Percentiles rank a stretch among this genome's conserved stretches.
Conservation (phyloP, 1,139 yeast species). For the Yamadazyma triangularis region DNA sequence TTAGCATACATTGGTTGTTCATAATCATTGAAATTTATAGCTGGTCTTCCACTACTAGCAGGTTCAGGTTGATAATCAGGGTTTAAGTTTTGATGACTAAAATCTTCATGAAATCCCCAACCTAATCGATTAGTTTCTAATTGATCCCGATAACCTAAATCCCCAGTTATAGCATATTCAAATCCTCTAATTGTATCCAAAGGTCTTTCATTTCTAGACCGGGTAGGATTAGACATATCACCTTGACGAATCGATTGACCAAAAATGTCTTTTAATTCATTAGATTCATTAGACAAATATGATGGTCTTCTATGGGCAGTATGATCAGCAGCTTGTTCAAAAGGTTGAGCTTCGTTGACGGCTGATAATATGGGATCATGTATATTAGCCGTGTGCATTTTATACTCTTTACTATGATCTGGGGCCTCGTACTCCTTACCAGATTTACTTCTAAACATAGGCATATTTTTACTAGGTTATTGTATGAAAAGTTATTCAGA, state of each 20-base stretch:
- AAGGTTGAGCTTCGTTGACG: constrained; percentile 93
- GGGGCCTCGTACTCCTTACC: constrained; percentile 27
- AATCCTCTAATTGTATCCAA: constrained; percentile 89
- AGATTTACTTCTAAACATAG: constrained; percentile 38
- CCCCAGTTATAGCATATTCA: constrained; percentile 92
- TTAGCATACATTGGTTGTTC: constrained; percentile 68
- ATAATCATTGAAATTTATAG: constrained; percentile 28
- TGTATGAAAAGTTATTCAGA: no score
- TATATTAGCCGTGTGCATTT: constrained; percentile 55
- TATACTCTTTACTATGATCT: constrained; percentile 27
- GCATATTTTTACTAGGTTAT: constrained; percentile 22
- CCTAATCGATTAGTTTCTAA: constrained; percentile 76
- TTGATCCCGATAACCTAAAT: constrained; percentile 67
- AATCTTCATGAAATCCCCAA: constrained; percentile 61
- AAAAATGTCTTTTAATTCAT: constrained; percentile 68
- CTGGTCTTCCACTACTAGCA: constrained; percentile 20
- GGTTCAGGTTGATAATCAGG: constrained; percentile 16
- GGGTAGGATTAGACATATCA: constrained; percentile 88
- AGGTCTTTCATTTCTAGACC: constrained; percentile 91
- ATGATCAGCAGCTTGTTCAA: constrained; percentile 64
- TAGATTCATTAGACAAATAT: constrained; percentile 36
- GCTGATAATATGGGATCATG: constrained; percentile 91
- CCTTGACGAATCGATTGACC: constrained; percentile 73
- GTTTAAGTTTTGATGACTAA: constrained; percentile 34
- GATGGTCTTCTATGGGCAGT: constrained; percentile 31